Evolutionary conservation across 1,139 yeast genomes (phyloP).

Genomic region (Yamadazyma conglobata): DNA sequence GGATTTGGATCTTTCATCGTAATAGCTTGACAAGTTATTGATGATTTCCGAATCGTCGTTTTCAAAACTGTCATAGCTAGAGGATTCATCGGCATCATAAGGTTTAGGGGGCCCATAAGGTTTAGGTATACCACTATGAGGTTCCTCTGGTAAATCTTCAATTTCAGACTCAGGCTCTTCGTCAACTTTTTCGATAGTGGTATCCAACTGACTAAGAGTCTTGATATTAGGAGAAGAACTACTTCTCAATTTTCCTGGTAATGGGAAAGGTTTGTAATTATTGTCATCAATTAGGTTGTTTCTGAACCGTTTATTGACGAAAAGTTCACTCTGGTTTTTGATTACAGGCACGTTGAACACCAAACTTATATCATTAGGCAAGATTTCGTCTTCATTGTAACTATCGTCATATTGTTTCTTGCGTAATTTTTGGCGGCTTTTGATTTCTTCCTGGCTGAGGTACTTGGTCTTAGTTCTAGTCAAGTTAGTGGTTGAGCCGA

Average conservation of each 20-base stretch:
- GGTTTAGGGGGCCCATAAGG: constrained; percentile 2
- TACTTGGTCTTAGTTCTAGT: constrained; percentile 36
- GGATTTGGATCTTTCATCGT: constrained; percentile 35
- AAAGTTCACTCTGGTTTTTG: constrained; percentile 35
- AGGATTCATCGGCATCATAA: constrained; percentile 13
- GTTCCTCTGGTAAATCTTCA: constrained; percentile 1
- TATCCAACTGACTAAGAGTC: constrained; percentile 5
- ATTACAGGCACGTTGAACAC: constrained; percentile 47
- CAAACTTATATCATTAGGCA: constrained; percentile 36
- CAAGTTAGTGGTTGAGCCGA: constrained; percentile 19
- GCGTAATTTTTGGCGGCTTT: constrained; percentile 37
- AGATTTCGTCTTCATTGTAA: constrained; percentile 41
- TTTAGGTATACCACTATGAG: no score
- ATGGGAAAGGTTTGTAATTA: constrained; percentile 35
- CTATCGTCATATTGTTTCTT: constrained; percentile 44
- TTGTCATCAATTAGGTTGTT: constrained; percentile 28
- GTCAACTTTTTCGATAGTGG: constrained; percentile 5
- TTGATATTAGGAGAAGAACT: constrained; percentile 16
- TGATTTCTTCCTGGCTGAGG: constrained; percentile 34
- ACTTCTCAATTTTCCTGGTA: constrained; percentile 31
- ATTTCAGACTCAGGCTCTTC: constrained; percentile 8
- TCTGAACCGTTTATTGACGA: constrained; percentile 21
- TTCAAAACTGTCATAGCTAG: constrained; percentile 17
- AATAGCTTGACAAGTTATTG: constrained; percentile 35
- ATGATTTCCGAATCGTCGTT: constrained; percentile 34